Conservation (phyloP, 148 eudicot species). For the Vaccinium darrowii region DNA sequence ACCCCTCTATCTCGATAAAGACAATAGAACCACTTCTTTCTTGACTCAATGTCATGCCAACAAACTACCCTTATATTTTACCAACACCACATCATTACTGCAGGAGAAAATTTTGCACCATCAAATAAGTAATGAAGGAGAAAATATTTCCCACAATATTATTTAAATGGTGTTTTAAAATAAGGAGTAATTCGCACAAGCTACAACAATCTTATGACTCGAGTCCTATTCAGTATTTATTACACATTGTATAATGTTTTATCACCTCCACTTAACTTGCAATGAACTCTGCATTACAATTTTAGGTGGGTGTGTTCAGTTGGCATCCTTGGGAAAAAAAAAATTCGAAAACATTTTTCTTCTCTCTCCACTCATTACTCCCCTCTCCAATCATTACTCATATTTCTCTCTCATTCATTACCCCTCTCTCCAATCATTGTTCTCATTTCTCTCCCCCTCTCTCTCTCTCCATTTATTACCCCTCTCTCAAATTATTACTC, state of each 20-base stretch:
- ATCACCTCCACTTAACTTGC: neutral
- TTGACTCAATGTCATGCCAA: neutral
- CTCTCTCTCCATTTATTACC: no score
- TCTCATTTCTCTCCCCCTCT: no score
- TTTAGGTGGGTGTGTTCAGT: no score
- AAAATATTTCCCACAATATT: neutral
- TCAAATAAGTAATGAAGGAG: neutral
- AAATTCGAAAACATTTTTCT: no score
- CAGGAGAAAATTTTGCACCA: neutral
- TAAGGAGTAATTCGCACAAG: neutral
- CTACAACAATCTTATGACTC: neutral
- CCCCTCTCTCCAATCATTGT: no score
- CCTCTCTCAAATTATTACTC: no score
- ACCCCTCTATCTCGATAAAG: neutral
- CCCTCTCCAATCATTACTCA: no score
- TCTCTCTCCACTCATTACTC: no score
- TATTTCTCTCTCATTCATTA: no score
- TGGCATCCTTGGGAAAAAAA: no score
- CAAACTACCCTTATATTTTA: neutral
- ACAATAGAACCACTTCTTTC: neutral
- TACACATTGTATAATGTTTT: neutral
- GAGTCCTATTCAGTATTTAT: neutral
- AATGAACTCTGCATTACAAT: neutral
- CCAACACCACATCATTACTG: neutral
- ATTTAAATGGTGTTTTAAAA: neutral